A percentile compares a stretch with the other conserved stretches of the same genome.
phyloP scores from a whole-genome alignment of 352 stramenopile genomes.

The Peronospora destructor region DNA sequence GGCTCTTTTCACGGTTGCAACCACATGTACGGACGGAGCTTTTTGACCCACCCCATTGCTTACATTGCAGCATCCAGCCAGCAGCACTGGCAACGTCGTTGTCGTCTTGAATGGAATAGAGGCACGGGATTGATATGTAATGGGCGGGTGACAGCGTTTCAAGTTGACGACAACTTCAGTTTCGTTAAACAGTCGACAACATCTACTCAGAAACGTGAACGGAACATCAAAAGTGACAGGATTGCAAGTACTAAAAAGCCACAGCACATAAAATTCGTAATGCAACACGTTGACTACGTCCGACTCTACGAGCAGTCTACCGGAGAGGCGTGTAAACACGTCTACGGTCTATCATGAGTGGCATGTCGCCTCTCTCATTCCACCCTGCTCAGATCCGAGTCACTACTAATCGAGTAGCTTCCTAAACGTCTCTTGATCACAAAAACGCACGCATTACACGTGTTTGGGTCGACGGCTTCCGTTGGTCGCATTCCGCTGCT shows the following conservation, averaged over 20 bases:
- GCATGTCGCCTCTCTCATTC: constrained; percentile 24
- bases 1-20: too few species aligned
- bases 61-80: too few species aligned
- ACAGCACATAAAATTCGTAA: constrained; percentile 38
- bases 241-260: background rate
- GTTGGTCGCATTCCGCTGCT: constrained; percentile 21
- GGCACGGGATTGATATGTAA: too few species aligned
- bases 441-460: constrained; percentile 15
- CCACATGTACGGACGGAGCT: too few species aligned
- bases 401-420: constrained; percentile 17
- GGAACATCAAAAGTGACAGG: too few species aligned
- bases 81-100: too few species aligned
- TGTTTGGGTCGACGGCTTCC: constrained; percentile 24
- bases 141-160: too few species aligned
- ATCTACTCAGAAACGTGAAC: too few species aligned
- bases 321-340: constrained; percentile 30
- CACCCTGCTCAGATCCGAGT: constrained; percentile 7
- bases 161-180: too few species aligned
- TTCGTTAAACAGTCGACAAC: too few species aligned
- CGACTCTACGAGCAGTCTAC: background rate
- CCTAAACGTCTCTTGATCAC: constrained; percentile 10
- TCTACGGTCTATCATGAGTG: constrained; percentile 26
- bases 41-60: too few species aligned
- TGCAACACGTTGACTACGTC: constrained; percentile 28
- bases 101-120: too few species aligned